Percentiles rank a stretch among this genome's conserved stretches.
Conservation (phyloP, 129 eudicot species). For the Sambucus nigra region DNA sequence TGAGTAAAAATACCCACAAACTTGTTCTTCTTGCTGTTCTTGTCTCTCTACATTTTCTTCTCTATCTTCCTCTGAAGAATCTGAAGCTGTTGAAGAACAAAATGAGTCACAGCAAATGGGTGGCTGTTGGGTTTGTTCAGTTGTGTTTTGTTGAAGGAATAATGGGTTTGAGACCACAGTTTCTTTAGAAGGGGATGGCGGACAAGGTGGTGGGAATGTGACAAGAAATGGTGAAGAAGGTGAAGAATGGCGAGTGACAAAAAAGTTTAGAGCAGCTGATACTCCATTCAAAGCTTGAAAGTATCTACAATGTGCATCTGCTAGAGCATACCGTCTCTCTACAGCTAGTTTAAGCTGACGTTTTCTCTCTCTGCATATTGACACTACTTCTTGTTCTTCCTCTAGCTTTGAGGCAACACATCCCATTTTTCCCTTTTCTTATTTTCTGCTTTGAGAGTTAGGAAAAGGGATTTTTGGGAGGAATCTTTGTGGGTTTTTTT, state of each 20-base stretch:
- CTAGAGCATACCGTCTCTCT: conserved; percentile 70
- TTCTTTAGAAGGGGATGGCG: conserved; percentile 40
- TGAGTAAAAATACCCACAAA: conserved; percentile 41
- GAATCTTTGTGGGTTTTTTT: conserved; percentile 12
- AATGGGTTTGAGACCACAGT: conserved; percentile 78
- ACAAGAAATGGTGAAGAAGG: conserved; percentile 69
- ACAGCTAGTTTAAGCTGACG: conserved; percentile 66
- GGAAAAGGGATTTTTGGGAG: conserved; percentile 19
- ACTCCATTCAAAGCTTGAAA: conserved; percentile 73
- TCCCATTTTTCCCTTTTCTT: conserved; percentile 41
- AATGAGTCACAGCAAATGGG: conserved; percentile 41
- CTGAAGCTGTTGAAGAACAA: conserved; percentile 33
- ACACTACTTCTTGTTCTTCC: conserved; percentile 80
- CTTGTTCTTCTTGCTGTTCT: conserved; percentile 18
- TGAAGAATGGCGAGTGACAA: conserved; percentile 79
- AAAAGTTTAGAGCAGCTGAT: conserved; percentile 70
- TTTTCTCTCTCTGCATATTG: conserved; percentile 90
- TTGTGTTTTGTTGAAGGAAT: conserved; percentile 64
- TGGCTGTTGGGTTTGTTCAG: conserved; percentile 32
- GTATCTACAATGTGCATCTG: conserved; percentile 85
- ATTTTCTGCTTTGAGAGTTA: background rate
- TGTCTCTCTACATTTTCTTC: conserved; percentile 16
- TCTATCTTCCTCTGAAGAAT: conserved; percentile 49
- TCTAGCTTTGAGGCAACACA: conserved; percentile 91
- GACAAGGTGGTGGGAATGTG: conserved; percentile 74